Conservation (phyloP, 768 basidiomycete species). For the Mrakia hoshinonis region DNA sequence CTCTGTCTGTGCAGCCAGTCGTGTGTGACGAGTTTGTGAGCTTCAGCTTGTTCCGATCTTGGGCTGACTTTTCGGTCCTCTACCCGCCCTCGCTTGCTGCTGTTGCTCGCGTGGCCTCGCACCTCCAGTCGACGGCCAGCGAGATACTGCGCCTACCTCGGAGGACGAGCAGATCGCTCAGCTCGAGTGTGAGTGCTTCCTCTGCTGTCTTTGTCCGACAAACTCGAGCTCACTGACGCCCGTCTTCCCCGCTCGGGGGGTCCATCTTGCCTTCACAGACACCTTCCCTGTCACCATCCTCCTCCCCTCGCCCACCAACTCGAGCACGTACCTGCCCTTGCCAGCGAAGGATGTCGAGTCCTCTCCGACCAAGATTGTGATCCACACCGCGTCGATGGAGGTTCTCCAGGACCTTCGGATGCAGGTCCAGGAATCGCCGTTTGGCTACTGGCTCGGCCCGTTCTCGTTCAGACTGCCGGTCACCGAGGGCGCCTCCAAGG, state of each 20-base stretch:
- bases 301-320: constrained; percentile 28
- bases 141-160: background rate
- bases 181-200: background rate
- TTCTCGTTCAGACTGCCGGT: constrained; percentile 40
- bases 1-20: no score
- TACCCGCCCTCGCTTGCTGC: background rate
- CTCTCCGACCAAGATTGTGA: constrained; percentile 28
- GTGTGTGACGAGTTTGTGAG: no score
- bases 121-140: background rate
- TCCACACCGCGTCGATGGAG: constrained; percentile 39
- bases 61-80: no score
- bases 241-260: constrained; percentile 18
- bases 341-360: constrained; percentile 4
- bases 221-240: background rate
- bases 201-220: background rate
- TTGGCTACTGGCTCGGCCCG: constrained; percentile 45
- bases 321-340: constrained; percentile 16
- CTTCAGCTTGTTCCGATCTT: no score
- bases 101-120: background rate
- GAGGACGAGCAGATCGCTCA: constrained; percentile 2
- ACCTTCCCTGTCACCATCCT: constrained; percentile 45
- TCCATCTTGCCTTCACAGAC: constrained; percentile 52
- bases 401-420: constrained; percentile 41
- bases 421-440: constrained; percentile 41
- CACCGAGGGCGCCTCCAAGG: constrained; percentile 28